Evolutionary conservation across 768 basidiomycete species (phyloP), one percentile per base, ranked within the genome.

Genomic region (Naganishia vishniacii): DNA sequence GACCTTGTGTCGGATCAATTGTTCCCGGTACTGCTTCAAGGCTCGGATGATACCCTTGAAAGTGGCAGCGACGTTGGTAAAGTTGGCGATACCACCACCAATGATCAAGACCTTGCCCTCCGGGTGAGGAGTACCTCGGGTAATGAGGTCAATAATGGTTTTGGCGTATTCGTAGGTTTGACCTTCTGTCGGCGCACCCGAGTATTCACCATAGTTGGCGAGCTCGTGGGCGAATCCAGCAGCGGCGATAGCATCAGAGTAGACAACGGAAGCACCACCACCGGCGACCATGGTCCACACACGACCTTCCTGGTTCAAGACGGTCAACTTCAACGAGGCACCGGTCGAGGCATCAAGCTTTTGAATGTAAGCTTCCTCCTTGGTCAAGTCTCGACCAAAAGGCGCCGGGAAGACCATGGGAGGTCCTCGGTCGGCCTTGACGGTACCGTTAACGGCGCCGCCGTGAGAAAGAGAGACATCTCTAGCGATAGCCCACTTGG

Each of bases 231-330:
- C 92, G 74, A 85, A 98, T 37, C 94, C 94, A 73, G 91, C 90
- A 6, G 94, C 93, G 59, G 86, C 87, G 67, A 88, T 88, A 68
- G 88, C 87, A 68, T 88, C 87, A 7, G 79, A 78, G 75, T 70
- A 73, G 68, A 75, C 73, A 62, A 73, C 74, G 31, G 73, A 75
- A 61, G 74, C 74, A 74, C 76, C 74, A 72, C 95, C 95, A 81
- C 94, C 95, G 61, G 95, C 94, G 62, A 99, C 95, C 94, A 98
- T 98, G 70, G 95, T 98, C 95, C 95, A 99, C 69, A 99, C 85
- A 67, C 93, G 88, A 65, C 94, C 95, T 75, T 89, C 87, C 60
- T 88, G 79, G 79, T 98, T 97, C 72, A 99, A 82, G 59, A 99
- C 94, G 44, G 95, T 99, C 47, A 99, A 84, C 78, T 99, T 99